Base-by-base conservation (phyloP, 2,329 filamentous ascomycete genomes). In the Aspergillus versicolor region DNA sequence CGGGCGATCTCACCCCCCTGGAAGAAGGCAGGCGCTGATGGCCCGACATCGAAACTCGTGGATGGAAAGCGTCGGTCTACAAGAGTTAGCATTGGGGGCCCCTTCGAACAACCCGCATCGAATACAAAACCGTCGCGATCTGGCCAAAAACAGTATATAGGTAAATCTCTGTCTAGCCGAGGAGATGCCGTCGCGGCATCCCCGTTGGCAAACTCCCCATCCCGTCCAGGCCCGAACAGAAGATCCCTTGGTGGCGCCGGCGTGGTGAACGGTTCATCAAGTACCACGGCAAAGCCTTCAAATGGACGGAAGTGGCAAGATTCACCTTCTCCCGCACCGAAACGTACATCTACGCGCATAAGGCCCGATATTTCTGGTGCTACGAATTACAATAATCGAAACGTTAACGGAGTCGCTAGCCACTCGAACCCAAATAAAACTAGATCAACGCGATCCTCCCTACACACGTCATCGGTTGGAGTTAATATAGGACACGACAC, bases 1-100 rank as follows among this genome's bases (percentile, higher is more conserved):
- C 72, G 77, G 46, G 70, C 73, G 45, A 64, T 72, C 41, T 97
- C 93, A 61, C 94, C 94, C 63, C 94, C 94, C 21, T 99, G 94
- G 94, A 97, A 94, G 79, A 90, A 86, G 68, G 84, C 90, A 61
- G 84, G 84, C 58, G 91, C 89, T 41, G 90, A 96, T 27, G 94
- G 94, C 0, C 94, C 94, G 21, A 94, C 93, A 3, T 89, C 90
- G 0, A 92, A 95, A 71, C 84, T 89, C 45, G 79, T 82, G 59
- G 80, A 84, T 70, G 85, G 85, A 40, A 80, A 80, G 63, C 78
- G 85, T 58, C 85, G 84, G 71, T 88, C 85, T 44, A 82, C 84
- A 48, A 78, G 85, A 64, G 82, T 83, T 52, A 77, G 76, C 62
- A 61, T 63, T 53, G 68, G 82, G 32, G 51, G 21, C 19, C 80